These are phyloP conservation scores for Fraxinus excelsior DNA, from an alignment of 257 asterid species.

Conservation along the genomic window DNA sequence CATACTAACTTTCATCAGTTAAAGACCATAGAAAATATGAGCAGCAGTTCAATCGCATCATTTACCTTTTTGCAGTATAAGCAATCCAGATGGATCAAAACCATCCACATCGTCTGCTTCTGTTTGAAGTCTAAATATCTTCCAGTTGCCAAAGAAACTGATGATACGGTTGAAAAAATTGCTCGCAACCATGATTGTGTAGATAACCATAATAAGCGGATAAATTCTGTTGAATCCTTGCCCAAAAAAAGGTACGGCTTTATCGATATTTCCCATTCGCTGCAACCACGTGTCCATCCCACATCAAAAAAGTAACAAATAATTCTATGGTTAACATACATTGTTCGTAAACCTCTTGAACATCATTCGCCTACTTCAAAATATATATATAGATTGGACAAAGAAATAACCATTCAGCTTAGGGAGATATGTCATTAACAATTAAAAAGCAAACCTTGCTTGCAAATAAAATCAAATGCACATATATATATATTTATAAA, in stretches of 20 bases:
- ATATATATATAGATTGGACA: background rate
- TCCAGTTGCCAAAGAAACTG: conserved; percentile 92
- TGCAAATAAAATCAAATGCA: background rate
- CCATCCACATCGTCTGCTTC: conserved; percentile 92
- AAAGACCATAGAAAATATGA: background rate
- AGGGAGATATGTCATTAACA: background rate
- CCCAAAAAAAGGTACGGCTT: conserved; percentile 96
- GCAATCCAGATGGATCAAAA: conserved; percentile 94
- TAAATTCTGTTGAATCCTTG: conserved; percentile 86
- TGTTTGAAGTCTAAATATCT: conserved; percentile 63
- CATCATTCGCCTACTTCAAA: no score
- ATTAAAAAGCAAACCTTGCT: background rate
- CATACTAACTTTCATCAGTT: background rate
- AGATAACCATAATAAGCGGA: conserved; percentile 96
- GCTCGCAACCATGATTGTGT: conserved; percentile 88
- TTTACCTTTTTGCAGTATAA: conserved; percentile 87
- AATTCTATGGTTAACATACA: no score
- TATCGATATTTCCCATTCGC: conserved; percentile 96
- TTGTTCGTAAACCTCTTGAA: no score
- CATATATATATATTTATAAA: background rate
- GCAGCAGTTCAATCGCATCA: background rate
- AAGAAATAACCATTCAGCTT: background rate
- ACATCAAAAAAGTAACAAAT: conserved; percentile 6
- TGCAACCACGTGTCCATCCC: conserved; percentile 44
- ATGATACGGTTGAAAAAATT: conserved; percentile 86